Evolutionary conservation across 2,329 filamentous ascomycete genomes (phyloP).

Genomic region (Sclerotinia glacialis): DNA sequence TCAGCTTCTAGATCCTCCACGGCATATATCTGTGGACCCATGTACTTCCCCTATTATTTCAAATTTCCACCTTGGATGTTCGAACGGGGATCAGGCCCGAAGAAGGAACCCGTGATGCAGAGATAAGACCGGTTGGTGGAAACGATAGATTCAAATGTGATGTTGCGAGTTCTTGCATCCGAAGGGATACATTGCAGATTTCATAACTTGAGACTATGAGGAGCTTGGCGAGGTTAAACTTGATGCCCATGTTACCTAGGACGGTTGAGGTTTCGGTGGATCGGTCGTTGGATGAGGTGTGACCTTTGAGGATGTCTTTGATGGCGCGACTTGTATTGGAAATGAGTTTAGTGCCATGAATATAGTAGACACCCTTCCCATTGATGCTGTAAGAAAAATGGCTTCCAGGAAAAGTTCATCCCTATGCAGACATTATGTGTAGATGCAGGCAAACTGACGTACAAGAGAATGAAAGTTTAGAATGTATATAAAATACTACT

Average conservation of each 20-base stretch:
- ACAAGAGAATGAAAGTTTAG: neutral
- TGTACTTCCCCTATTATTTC: neutral
- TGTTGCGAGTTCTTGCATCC: neutral
- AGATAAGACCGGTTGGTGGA: neutral
- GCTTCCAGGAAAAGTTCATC: neutral
- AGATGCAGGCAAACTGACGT: neutral
- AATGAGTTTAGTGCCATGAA: neutral
- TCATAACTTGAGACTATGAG: neutral
- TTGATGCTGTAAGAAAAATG: neutral
- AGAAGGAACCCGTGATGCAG: neutral
- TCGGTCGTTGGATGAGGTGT: too few relatives aligned
- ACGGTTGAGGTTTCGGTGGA: neutral
- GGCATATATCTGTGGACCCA: neutral
- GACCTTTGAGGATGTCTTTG: neutral
- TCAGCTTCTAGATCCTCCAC: neutral
- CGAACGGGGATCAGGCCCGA: neutral
- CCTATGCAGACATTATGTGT: neutral
- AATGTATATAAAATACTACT: too few relatives aligned
- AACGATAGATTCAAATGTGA: neutral
- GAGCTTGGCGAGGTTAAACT: neutral
- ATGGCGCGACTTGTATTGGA: neutral
- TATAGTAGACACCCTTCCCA: neutral
- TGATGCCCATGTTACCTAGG: neutral
- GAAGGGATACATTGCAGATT: neutral
- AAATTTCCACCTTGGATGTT: neutral